Conservation (phyloP, 805 yeast species). For the Ogataea sp. region DNA sequence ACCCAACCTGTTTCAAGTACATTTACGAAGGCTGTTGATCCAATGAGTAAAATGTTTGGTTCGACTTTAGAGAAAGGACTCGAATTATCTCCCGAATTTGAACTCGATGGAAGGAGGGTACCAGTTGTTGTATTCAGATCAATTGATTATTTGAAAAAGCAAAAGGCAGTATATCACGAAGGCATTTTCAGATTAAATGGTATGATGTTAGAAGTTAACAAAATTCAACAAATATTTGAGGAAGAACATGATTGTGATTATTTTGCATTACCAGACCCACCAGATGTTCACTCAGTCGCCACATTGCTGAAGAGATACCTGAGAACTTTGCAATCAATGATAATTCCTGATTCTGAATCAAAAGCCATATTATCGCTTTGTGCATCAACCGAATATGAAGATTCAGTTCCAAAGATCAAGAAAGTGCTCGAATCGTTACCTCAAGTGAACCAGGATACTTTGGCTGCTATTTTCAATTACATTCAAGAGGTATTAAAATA, state of each 20-base stretch:
- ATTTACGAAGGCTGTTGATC: conserved; percentile 2
- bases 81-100: conserved; percentile 41
- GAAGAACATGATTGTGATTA: conserved; percentile 62
- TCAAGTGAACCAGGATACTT: conserved; percentile 45
- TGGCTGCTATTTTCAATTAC: conserved; percentile 60
- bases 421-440: conserved; percentile 40
- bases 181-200: conserved; percentile 92
- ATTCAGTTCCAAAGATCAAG: conserved; percentile 18
- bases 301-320: conserved; percentile 79
- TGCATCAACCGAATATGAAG: conserved; percentile 16
- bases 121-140: conserved; percentile 80
- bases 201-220: conserved; percentile 67
- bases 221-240: conserved; percentile 63
- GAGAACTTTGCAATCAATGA: conserved; percentile 67
- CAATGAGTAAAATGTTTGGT: conserved; percentile 49
- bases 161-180: conserved; percentile 75
- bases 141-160: conserved; percentile 52
- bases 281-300: conserved; percentile 81
- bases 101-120: conserved; percentile 33
- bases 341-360: conserved; percentile 43
- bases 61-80: conserved; percentile 47
- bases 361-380: conserved; percentile 26
- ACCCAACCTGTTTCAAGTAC: neutral
- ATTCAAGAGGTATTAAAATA: conserved; percentile 56
- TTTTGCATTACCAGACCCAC: conserved; percentile 32